Evolutionary conservation across 139 green algal genomes (phyloP).

Genomic region (Dunaliella primolecta): DNA sequence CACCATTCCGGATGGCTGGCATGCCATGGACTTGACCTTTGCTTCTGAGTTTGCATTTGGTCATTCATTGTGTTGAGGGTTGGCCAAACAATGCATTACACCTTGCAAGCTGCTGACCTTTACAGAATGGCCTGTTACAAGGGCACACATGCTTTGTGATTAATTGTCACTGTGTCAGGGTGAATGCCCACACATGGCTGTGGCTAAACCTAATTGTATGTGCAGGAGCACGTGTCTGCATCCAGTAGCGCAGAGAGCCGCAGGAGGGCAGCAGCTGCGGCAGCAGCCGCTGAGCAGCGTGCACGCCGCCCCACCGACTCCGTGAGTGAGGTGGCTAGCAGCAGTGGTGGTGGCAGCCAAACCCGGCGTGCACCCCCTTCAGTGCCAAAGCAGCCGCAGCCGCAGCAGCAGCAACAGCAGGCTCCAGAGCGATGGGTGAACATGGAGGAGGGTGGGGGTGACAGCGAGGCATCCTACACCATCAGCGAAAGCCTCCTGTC

Average conservation of each 20-base stretch:
- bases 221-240: not conserved
- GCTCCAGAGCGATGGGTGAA: not conserved
- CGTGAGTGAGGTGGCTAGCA: not conserved
- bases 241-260: not conserved
- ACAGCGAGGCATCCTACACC: not conserved
- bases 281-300: not conserved
- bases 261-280: not conserved
- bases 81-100: too few species aligned
- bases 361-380: not conserved
- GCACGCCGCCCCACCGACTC: not conserved
- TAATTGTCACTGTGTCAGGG: too few species aligned
- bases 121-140: too few species aligned
- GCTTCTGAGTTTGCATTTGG: too few species aligned
- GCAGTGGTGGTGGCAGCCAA: not conserved
- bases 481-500: not conserved
- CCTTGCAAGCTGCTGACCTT: too few species aligned
- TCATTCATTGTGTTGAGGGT: too few species aligned
- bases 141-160: too few species aligned
- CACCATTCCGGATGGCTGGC: too few species aligned
- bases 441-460: not conserved
- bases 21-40: too few species aligned
- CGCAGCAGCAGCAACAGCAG: not conserved
- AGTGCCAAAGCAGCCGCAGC: not conserved
- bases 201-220: too few species aligned
- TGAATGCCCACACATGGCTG: too few species aligned